Evolutionary conservation across 75 land plant genomes (phyloP).

Genomic region (Sequoia sempervirens): DNA sequence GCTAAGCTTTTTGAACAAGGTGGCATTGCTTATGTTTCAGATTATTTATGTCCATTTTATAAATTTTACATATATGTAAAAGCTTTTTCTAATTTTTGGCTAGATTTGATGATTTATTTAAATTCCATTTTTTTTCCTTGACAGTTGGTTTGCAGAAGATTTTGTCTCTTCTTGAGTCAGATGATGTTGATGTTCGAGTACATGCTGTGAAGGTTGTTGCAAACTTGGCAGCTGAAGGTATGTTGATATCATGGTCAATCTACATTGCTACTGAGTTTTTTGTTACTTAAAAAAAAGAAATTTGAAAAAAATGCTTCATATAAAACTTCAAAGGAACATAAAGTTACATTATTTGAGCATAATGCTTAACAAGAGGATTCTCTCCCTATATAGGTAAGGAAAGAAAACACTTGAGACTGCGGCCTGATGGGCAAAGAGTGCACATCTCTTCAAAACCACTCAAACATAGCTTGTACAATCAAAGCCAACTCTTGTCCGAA

Average conservation of each 20-base stretch:
- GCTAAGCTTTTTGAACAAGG: constrained; percentile 94
- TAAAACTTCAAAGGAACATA: too few relatives aligned
- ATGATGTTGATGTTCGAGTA: constrained; percentile 63
- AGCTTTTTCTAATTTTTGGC: background rate
- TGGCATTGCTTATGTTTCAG: constrained; percentile 6
- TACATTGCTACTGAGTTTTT: background rate
- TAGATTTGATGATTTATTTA: background rate
- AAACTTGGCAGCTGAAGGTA: constrained; percentile 91
- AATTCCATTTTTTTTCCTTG: background rate
- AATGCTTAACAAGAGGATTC: too few relatives aligned
- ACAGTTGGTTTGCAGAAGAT: constrained; percentile 74
- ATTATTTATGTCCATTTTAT: too few relatives aligned
- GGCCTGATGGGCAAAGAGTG: too few relatives aligned
- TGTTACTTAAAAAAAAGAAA: background rate
- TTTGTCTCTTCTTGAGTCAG: constrained; percentile 52
- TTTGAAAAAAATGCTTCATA: too few relatives aligned
- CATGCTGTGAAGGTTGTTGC: constrained; percentile 85
- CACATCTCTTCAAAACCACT: too few relatives aligned
- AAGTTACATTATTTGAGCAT: too few relatives aligned
- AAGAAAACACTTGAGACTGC: too few relatives aligned
- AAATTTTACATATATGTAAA: background rate
- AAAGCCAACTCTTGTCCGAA: too few relatives aligned
- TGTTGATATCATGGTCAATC: background rate
- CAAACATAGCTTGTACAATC: too few relatives aligned
- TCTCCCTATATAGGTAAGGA: too few relatives aligned